Percentiles rank a stretch among this genome's conserved stretches.
phyloP scores from a whole-genome alignment of 352 stramenopile genomes.

The Plasmopara viticola region DNA sequence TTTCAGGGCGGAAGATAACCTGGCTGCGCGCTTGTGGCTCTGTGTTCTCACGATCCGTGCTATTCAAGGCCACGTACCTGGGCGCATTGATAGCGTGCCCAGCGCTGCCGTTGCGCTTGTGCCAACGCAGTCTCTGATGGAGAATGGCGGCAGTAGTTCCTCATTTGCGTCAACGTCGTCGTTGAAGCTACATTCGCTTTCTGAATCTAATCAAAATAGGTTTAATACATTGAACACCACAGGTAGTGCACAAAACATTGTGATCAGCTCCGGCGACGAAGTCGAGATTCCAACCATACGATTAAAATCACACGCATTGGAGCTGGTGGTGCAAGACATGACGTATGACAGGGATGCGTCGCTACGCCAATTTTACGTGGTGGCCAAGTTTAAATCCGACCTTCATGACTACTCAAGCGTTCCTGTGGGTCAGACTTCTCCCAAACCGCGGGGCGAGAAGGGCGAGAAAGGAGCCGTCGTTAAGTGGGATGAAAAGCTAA shows the following conservation, averaged over 20 bases:
- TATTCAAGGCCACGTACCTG: conserved; percentile 63
- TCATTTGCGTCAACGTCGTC: conserved; percentile 7
- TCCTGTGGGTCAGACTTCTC: conserved; percentile 67
- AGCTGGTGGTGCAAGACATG: conserved; percentile 65
- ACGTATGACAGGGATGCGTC: conserved; percentile 66
- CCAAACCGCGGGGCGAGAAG: conserved; percentile 55
- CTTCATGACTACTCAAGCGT: conserved; percentile 68
- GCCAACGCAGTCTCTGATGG: conserved; percentile 2
- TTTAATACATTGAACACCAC: conserved; percentile 20
- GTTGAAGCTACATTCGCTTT: conserved; percentile 17
- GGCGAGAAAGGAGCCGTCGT: conserved; percentile 49
- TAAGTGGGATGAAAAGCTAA: conserved; percentile 67
- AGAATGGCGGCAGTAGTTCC: conserved; percentile 2
- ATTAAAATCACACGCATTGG: conserved; percentile 60
- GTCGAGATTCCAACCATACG: conserved; percentile 19
- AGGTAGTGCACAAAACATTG: conserved; percentile 22
- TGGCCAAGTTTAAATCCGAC: conserved; percentile 82
- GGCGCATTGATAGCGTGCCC: conserved; percentile 53
- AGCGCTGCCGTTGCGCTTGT: conserved; percentile 29
- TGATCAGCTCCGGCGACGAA: conserved; percentile 14
- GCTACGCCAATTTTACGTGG: conserved; percentile 77
- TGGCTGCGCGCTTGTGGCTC: conserved; percentile 71
- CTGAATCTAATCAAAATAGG: conserved; percentile 18
- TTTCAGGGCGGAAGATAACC: conserved; percentile 71
- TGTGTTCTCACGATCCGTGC: conserved; percentile 76